A percentile compares a stretch with the other conserved stretches of the same genome.
Evolutionary conservation across 2,329 filamentous ascomycete genomes (phyloP).

Genomic region (Exserohilum turcica): DNA sequence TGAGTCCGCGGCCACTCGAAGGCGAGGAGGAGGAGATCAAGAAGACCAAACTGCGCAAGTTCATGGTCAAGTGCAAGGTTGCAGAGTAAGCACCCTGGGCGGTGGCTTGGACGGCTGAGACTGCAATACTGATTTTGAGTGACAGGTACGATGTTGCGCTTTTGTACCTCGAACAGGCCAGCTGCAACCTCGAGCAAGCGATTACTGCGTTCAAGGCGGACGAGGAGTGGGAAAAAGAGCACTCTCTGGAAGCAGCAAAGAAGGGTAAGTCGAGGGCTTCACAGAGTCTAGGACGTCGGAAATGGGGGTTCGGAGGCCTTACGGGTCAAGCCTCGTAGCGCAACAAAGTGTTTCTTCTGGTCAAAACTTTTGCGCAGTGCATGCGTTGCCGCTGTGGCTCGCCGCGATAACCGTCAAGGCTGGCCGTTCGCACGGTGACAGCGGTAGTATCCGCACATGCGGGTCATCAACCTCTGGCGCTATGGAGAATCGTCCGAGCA

Average conservation of each 20-base stretch:
- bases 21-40: conserved; percentile 74
- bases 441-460: too few relatives aligned
- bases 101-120: not conserved
- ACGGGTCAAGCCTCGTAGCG: conserved; percentile 43
- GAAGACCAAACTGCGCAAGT: conserved; percentile 73
- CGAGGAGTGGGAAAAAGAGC: conserved; percentile 73
- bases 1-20: conserved; percentile 73
- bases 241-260: conserved; percentile 61
- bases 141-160: conserved; percentile 70
- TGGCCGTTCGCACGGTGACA: not conserved
- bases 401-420: too few relatives aligned
- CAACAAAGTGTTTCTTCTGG: not conserved
- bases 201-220: conserved; percentile 70
- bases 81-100: conserved; percentile 63
- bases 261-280: conserved; percentile 50
- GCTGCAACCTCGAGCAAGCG: conserved; percentile 69
- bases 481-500: too few relatives aligned
- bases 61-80: conserved; percentile 80
- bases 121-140: conserved; percentile 45
- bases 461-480: too few relatives aligned
- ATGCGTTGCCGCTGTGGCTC: not conserved
- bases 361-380: not conserved
- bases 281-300: conserved; percentile 33
- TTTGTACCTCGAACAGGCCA: conserved; percentile 72
- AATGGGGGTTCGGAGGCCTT: conserved; percentile 46